Evolutionary conservation across 768 basidiomycete species (phyloP).

Genomic region (Auricularia auricula-judae): DNA sequence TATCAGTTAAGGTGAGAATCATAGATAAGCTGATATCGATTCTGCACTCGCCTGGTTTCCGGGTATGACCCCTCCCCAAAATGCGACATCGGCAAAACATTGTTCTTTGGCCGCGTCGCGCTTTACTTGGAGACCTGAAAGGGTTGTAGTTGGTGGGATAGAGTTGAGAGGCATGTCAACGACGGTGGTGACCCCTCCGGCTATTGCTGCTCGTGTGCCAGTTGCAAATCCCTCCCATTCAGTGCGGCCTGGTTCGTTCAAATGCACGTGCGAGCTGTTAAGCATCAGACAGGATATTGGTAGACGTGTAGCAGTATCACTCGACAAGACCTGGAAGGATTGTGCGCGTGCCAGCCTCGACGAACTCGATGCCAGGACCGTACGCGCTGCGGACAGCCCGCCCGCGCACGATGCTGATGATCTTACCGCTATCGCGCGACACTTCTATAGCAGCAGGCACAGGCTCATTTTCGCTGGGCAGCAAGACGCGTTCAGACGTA

Average conservation of each 20-base stretch:
- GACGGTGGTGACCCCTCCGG: slow-evolving; percentile 90
- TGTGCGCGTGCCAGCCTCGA: slow-evolving; percentile 47
- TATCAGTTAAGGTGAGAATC: slow-evolving; percentile 18
- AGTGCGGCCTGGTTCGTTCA: slow-evolving; percentile 88
- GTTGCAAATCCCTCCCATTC: slow-evolving; percentile 93
- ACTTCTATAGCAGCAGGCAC: slow-evolving; percentile 59
- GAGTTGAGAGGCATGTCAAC: slow-evolving; percentile 99
- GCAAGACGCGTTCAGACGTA: slow-evolving; percentile 44
- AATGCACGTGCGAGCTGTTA: slow-evolving; percentile 75
- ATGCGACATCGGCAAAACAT: slow-evolving; percentile 73
- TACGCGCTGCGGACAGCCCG: slow-evolving; percentile 23
- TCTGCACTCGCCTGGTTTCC: slow-evolving; percentile 57
- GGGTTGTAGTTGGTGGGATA: slow-evolving; percentile 88
- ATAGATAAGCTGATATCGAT: neutral
- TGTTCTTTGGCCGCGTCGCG: slow-evolving; percentile 58
- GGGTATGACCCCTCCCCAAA: slow-evolving; percentile 94
- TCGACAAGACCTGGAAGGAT: slow-evolving; percentile 77
- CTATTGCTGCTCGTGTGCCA: slow-evolving; percentile 81
- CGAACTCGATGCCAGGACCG: slow-evolving; percentile 23
- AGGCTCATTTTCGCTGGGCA: slow-evolving; percentile 37
- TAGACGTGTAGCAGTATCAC: slow-evolving; percentile 29
- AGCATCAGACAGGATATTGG: slow-evolving; percentile 6
- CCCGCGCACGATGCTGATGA: slow-evolving; percentile 34
- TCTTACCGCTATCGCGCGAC: slow-evolving; percentile 44
- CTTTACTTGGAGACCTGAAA: slow-evolving; percentile 63